Evolutionary conservation across 495 filamentous ascomycete species (phyloP).

Genomic region (Beverwykella pulmonaria): DNA sequence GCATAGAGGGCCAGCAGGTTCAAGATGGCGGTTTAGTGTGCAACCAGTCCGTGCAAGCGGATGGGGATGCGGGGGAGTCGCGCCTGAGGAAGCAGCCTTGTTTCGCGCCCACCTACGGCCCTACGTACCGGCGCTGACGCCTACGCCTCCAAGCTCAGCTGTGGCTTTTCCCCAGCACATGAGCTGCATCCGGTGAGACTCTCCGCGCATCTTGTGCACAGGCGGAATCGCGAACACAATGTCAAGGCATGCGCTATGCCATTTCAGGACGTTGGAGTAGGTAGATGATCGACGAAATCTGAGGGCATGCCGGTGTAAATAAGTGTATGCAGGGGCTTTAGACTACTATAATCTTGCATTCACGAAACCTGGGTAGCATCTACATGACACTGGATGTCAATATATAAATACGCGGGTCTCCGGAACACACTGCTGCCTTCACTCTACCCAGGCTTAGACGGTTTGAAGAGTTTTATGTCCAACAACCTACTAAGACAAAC

Average conservation of each 20-base stretch:
- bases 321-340: neutral
- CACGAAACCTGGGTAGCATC: no score
- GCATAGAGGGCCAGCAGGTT: neutral
- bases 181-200: neutral
- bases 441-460: no score
- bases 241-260: neutral
- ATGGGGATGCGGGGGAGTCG: neutral
- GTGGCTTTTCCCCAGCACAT: neutral
- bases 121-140: no score
- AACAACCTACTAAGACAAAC: no score
- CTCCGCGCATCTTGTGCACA: neutral
- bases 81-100: neutral
- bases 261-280: neutral
- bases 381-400: no score
- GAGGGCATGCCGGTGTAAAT: neutral
- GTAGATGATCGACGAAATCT: neutral
- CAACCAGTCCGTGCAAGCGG: neutral
- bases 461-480: no score
- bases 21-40: neutral
- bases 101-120: neutral
- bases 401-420: no score
- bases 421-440: no score
- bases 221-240: neutral
- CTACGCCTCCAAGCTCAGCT: no score
- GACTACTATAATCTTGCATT: no score